Evolutionary conservation across 2,329 filamentous ascomycete species (phyloP), one percentile per base, ranked within the genome.

Genomic region (Fusarium newnesense): DNA sequence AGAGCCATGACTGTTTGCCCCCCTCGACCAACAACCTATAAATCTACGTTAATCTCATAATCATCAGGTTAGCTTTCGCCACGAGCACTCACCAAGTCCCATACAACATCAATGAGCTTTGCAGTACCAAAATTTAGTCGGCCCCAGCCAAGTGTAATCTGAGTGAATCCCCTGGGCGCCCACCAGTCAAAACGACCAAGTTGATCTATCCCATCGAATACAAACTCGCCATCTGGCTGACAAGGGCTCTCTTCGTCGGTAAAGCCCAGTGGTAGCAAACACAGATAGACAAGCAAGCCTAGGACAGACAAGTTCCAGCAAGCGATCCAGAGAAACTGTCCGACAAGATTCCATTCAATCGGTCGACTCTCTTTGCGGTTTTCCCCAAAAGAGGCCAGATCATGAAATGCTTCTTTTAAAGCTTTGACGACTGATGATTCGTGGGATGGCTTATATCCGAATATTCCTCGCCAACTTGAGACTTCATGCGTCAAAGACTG

Each of bases 1-100:
- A 62, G 4, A 4, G 57, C 37, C 36, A 73, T 44, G 2, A 70
- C 0, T 4, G 40, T 32, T 19, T 73, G 61, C 0, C 61, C 61
- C 2, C 57, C 70, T 30, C 70, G 37, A 4, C 70, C 70, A 12
- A 70, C 9, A 4, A 72, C 24, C 67, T 71, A 18, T 3, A 8
- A 2, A 0, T 8, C n/a, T 19, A 4, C 3, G n/a, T 59, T 18
- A 59, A 28, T 16, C 13, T 7, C 3, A 10, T 4, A 32, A 6
- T 2, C 3, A 28, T 18, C 4, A 12, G 1, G 6, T 26, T 39
- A 18, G 11, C 18, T 3, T 5, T 13, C 5, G 9, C 5, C 3
- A 7, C 9, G 4, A 13, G 18, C 2, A 53, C 60, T 43, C 11
- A 73, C 70, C 30, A 73, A 26, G 28, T 73, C 61, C 70, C 65